Evolutionary conservation across 1,284 basidiomycete genomes (phyloP), one percentile per base, ranked within the genome.

Genomic region (Irpex sp.): DNA sequence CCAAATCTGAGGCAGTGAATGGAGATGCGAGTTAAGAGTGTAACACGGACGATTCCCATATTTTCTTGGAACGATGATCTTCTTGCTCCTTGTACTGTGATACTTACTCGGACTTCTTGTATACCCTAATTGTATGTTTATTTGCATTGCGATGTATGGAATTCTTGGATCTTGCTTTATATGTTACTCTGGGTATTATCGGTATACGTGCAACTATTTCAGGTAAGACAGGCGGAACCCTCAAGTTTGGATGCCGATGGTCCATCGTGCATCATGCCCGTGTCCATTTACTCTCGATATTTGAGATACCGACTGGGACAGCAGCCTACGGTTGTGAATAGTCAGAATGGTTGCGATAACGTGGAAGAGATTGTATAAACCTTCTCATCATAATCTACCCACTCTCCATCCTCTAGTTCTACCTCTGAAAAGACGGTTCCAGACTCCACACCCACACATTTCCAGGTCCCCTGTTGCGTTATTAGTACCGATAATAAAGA

Each of bases 371-470:
- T n/a, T 9, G 3, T 49, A 65, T 74, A 58, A 58, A 88, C 91
- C 81, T 92, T 90, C 71, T 93, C 91, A 68, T 93, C 92, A 66
- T 93, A 93, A 67, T 93, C 91, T 9, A 80, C 81, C 92, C 92
- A 93, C 74, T 92, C 89, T 9, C 78, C 81, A 6, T 87, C 84
- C 8, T 76, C 74, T 33, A 93, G 74, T 54, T 87, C 85, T 11
- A 92, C 81, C 3, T 91, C 84, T n/a, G 74, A 47, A 68, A 93
- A 92, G 0, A 73, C 63, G 0, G 81, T 83, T 4, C 82, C 81
- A 0, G 79, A 85, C 36, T 79, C 77, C 11, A 68, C 70, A 9
- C 91, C 91, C 55, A 78, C 77, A 68, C 90, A 93, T 70, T 82
- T 86, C 91, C 91, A 93, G 1, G 69, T 75, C 0, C 92, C 91